These are phyloP conservation scores for Eutypa lata DNA, from an alignment of 2,329 filamentous ascomycete species.

Conservation along the genomic window DNA sequence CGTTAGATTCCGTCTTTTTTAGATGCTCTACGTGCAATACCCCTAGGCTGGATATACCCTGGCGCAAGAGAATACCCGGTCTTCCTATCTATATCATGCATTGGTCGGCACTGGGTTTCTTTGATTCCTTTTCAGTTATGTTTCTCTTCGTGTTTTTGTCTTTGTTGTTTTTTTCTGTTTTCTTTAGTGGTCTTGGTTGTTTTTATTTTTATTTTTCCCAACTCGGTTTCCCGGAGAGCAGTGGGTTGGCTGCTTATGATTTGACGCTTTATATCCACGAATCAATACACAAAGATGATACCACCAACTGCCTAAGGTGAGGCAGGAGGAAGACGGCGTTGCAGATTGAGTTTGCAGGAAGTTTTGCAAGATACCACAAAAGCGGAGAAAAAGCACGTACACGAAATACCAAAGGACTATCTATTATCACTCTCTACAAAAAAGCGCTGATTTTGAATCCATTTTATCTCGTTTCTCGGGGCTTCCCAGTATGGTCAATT, in stretches of 20 bases:
- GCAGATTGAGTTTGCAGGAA: neutral
- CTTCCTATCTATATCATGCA: slow-evolving; percentile 35
- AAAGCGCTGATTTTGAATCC: neutral
- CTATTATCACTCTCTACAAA: neutral
- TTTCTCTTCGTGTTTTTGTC: slow-evolving; percentile 14
- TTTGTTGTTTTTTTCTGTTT: slow-evolving; percentile 4
- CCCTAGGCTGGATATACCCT: slow-evolving; percentile 64
- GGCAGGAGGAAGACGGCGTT: slow-evolving; percentile 1
- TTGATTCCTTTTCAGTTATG: slow-evolving; percentile 31
- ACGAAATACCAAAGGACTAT: too few relatives aligned
- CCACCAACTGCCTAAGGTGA: neutral
- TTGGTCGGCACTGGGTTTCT: slow-evolving; percentile 42
- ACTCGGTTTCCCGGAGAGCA: neutral
- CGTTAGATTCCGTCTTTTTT: slow-evolving; percentile 64
- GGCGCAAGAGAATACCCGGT: slow-evolving; percentile 55
- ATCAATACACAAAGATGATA: slow-evolving; percentile 1
- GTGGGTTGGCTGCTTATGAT: neutral
- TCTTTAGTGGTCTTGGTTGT: neutral
- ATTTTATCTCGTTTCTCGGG: neutral
- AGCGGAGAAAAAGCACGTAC: neutral
- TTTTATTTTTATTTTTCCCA: slow-evolving; percentile 2
- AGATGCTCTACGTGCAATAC: slow-evolving; percentile 52
- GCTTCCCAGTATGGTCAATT: neutral
- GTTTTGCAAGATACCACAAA: neutral
- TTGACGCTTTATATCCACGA: slow-evolving; percentile 1